Base-by-base conservation (phyloP, 2,329 filamentous ascomycete genomes). In the Penicillium digitatum region DNA sequence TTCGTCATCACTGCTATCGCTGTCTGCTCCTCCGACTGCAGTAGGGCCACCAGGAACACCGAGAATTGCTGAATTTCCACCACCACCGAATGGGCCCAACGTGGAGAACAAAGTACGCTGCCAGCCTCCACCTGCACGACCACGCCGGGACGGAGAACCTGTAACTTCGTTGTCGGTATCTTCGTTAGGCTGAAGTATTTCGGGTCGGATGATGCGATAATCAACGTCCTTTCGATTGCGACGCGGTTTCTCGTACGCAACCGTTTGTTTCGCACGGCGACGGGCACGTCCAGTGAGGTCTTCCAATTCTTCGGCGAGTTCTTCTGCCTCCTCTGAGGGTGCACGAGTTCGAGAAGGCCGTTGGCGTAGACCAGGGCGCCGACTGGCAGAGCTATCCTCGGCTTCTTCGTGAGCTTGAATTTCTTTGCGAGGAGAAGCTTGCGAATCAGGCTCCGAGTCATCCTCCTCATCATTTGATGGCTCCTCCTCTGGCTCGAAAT, bases 1-100 rank as follows among this genome's bases (percentile, higher is more conserved):
- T 68, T 99, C 94, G 63, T 99, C 94, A 65, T 99, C 94, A 70
- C 94, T 99, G 72, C 91, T 96, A 70, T 99, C 94, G 6, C 93
- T 96, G 66, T 97, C 94, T 9, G 86, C 88, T 50, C 88, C 89
- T 27, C 87, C 91, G 57, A 84, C 84, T 22, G 88, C 88, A 53
- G 87, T 88, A 78, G 68, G 68, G 18, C 69, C 69, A n/a, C 87
- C 89, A 5, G 88, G 87, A 1, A 89, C 90, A 57, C 80, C 85
- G 52, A 93, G 82, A 12, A 94, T 79, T 16, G 90, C 84, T 31
- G 86, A 82, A 39, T 81, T 82, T 34, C 89, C 89, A 40, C 87
- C 85, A 43, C 88, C 89, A 39, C 94, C 94, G 72, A 99, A 97
- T 2, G 94, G 94, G 9, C 94, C 94, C 69, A 87, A 90, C 0